phyloP scores from a whole-genome alignment of 305 asterid species.

The Solanum hybrid region DNA sequence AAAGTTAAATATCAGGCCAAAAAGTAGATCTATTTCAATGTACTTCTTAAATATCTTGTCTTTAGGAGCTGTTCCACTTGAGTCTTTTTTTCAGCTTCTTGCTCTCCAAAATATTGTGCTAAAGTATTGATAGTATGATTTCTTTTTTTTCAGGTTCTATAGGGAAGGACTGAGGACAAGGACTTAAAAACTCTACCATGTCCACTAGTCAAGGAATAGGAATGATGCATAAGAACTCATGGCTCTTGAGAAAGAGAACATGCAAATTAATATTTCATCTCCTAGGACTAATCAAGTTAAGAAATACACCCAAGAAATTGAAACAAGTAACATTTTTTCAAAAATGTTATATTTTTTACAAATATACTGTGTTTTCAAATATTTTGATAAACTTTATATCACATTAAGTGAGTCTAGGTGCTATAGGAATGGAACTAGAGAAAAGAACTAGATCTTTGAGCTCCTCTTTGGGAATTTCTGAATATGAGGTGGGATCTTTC shows the following conservation, averaged over 20 bases:
- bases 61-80: slow-evolving; percentile 83
- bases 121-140: neutral
- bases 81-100: neutral
- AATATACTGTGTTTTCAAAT: neutral
- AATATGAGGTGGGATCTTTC: neutral
- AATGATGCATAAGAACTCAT: neutral
- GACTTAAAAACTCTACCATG: neutral
- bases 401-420: neutral
- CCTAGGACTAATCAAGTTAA: neutral
- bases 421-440: neutral
- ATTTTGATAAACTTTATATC: neutral
- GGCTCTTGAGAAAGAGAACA: neutral
- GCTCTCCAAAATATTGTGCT: neutral
- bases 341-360: neutral
- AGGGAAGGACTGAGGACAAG: neutral
- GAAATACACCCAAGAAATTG: neutral
- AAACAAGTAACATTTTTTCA: neutral
- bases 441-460: neutral
- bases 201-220: neutral
- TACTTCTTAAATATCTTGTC: slow-evolving; percentile 85
- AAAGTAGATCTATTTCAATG: slow-evolving; percentile 77
- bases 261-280: neutral
- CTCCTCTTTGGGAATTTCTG: neutral
- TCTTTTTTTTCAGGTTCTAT: neutral
- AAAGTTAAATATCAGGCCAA: slow-evolving; percentile 22